Percentiles rank a stretch among this genome's conserved stretches.
Conservation (phyloP, 805 yeast genomes). For the Hanseniaspora singularis region DNA sequence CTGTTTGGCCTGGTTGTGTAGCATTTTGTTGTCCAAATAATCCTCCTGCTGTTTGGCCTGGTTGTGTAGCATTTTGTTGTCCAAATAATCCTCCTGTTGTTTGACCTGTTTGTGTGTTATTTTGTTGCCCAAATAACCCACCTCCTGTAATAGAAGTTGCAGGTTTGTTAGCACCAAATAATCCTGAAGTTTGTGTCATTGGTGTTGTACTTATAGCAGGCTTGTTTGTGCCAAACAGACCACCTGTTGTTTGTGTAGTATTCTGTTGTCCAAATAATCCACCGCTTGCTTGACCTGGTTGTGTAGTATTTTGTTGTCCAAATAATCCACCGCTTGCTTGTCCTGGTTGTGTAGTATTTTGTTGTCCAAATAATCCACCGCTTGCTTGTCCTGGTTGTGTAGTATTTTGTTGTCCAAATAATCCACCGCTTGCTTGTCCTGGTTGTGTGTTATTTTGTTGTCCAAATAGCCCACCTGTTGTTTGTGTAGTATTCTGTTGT, state of each 20-base stretch:
- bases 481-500: too few species aligned
- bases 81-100: slow-evolving; percentile 38
- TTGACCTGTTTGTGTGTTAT: slow-evolving; percentile 10
- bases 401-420: too few species aligned
- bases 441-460: too few species aligned
- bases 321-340: slow-evolving; percentile 11
- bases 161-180: slow-evolving; percentile 31
- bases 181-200: slow-evolving; percentile 31
- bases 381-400: too few species aligned
- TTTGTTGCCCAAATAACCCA: slow-evolving; percentile 28
- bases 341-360: not conserved
- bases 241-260: slow-evolving; percentile 25
- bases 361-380: too few species aligned
- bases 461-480: too few species aligned
- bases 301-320: slow-evolving; percentile 22
- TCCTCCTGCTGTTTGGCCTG: slow-evolving; percentile 27
- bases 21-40: slow-evolving; percentile 33
- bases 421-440: too few species aligned
- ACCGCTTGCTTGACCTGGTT: slow-evolving; percentile 22
- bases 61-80: slow-evolving; percentile 20
- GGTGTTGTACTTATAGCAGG: slow-evolving; percentile 16
- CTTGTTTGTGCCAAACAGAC: slow-evolving; percentile 29
- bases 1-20: too few species aligned
- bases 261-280: slow-evolving; percentile 26
- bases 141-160: slow-evolving; percentile 19